These are phyloP conservation scores for Thymus quinquecostatus DNA, from an alignment of 257 asterid genomes.

Conservation along the genomic window DNA sequence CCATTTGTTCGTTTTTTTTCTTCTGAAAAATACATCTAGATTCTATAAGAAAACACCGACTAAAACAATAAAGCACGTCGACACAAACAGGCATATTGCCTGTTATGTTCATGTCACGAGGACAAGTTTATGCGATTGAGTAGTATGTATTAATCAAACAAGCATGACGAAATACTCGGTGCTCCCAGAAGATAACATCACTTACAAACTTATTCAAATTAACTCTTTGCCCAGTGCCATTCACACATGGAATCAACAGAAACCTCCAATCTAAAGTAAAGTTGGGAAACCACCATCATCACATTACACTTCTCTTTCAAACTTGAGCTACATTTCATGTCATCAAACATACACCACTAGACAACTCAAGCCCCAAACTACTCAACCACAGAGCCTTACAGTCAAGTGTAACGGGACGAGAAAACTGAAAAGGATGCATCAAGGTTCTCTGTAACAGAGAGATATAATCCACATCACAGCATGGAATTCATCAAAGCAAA, in stretches of 20 bases:
- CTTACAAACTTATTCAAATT: not conserved
- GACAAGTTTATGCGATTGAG: too few relatives aligned
- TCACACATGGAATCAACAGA: not conserved
- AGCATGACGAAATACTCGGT: not conserved
- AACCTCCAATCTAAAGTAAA: not conserved
- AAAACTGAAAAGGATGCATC: not conserved
- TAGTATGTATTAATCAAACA: not conserved
- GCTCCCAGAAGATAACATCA: not conserved
- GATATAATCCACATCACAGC: not conserved
- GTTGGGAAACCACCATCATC: conserved; percentile 15
- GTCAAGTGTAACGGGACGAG: not conserved
- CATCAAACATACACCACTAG: not conserved
- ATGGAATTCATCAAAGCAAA: not conserved
- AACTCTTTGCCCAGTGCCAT: not conserved
- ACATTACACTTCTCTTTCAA: conserved; percentile 8
- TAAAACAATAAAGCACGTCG: not conserved
- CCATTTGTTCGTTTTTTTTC: too few relatives aligned
- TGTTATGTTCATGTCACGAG: not conserved
- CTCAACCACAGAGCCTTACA: conserved; percentile 7
- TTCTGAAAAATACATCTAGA: not conserved
- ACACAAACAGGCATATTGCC: not conserved
- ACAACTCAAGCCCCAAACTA: not conserved
- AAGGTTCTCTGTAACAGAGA: not conserved
- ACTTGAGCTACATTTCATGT: not conserved
- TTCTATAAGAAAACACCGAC: not conserved